Base-by-base conservation (phyloP, 129 eudicot species). In the Logfia minima region DNA sequence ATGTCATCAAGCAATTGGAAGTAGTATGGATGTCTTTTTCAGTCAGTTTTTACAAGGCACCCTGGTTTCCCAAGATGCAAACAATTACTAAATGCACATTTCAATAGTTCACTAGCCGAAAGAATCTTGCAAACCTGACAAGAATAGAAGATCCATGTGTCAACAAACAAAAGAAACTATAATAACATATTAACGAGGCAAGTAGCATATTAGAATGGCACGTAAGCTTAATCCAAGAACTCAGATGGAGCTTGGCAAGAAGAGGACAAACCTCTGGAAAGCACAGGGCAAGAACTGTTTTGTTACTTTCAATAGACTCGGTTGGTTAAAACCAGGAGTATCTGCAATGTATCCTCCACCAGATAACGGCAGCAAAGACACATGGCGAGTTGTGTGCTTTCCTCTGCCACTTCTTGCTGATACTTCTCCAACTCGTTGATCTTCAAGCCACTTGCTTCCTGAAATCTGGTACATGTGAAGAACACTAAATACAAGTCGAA, bases 401-500 rank as follows among this genome's bases (percentile, higher is more conserved):
- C 99, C 99, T 83, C 93, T 91, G 34, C 97, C 99, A 79, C 96
- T 94, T 85, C 97, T 87, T 39, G 88, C 81, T 39, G 99, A 94
- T 69, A 94, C 97, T 83, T 94, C 92, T 45, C 92, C 99, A 37
- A 94, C 97, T 67, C 94, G 88, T 74, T 94, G 99, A 77, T 94
- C 97, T 83, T 91, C 97, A 70, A 89, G 83, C 96, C 97, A 94
- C 83, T 91, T 94, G 89, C 96, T 91, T 72, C 96, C 96, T 60
- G 77, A 75, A 75, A 84, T 89, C 99, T 94, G 82, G 74, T 45
- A 68, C 77, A 80, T 74, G 70, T 55, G 24, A 76, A 79, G 16
- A 51, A 76, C 70, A 39, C 31, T 48, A 39, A 53, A 6, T 72
- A 72, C 52, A 59, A 37, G 8, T 63, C 53, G 65, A 51, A 70